Evolutionary conservation across 352 stramenopile species (phyloP).

Genomic region (Phytophthora foliorum): DNA sequence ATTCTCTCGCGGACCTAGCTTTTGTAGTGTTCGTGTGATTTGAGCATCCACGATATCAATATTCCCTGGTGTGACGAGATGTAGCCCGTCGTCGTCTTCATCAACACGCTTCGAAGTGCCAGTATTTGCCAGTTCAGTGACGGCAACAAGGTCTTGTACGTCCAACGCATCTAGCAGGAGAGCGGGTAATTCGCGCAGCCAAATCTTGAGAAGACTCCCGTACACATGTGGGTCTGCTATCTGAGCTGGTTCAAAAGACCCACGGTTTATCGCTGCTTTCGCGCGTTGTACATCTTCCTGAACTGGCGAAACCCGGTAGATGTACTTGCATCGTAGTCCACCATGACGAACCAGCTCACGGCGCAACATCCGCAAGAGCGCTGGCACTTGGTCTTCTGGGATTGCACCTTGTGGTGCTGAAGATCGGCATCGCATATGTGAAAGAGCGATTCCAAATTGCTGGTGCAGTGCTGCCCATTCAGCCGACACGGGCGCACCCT

Average conservation of each 20-base stretch:
- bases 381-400: conserved; percentile 48
- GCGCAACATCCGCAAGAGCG: conserved; percentile 60
- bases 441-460: conserved; percentile 65
- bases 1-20: conserved; percentile 41
- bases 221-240: conserved; percentile 62
- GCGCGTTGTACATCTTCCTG: conserved; percentile 49
- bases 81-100: conserved; percentile 19
- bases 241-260: conserved; percentile 46
- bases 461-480: conserved; percentile 51
- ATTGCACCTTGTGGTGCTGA: conserved; percentile 19
- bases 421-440: conserved; percentile 50
- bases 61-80: conserved; percentile 29
- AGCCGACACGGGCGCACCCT: conserved; percentile 43
- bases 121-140: conserved; percentile 25
- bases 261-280: conserved; percentile 59
- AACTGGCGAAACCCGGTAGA: conserved; percentile 67
- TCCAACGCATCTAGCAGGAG: conserved; percentile 49
- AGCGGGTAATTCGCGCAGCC: conserved; percentile 63
- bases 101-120: background rate
- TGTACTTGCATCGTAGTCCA: conserved; percentile 57
- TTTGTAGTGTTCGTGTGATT: conserved; percentile 28
- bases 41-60: conserved; percentile 23
- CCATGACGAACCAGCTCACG: conserved; percentile 59
- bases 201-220: conserved; percentile 71
- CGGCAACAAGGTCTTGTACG: conserved; percentile 16